Evolutionary conservation across 2,329 filamentous ascomycete genomes (phyloP), one percentile per base, ranked within the genome.

Genomic region (Ophiostoma pallidulum): DNA sequence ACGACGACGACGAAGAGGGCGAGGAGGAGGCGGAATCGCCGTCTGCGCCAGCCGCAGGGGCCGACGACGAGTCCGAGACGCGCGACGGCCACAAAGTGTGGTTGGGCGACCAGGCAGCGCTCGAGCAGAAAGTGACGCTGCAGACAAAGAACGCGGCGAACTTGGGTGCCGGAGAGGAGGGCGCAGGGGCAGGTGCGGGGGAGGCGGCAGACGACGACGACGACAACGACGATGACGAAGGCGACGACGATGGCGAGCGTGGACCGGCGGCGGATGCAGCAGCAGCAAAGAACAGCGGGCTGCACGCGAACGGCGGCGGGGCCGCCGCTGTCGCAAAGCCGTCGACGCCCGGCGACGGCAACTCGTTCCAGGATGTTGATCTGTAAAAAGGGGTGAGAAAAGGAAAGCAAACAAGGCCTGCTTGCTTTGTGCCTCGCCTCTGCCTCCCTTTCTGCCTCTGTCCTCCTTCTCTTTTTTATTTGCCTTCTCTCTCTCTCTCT

Each of bases 351-450:
- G 70, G 67, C 16, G 76, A 78, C 53, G 72, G 74, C 1, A 69
- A 70, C 5, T 77, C 76, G n/a, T 82, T 82, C 61, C 77, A 82
- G 56, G 76, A 82, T 55, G 77, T 82, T 40, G 75, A 74, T 51
- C 64, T 82, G 56, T 82, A 44, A 19, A 31, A 38, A 26, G 28
- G 28, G 9, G 19, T 9, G 22, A 13, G 22, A 26, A 19, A 26
- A 16, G 13, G 8, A 26, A 16, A 13, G 22, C 18, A 19, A 26
- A 16, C 9, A 5, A 26, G 3, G 3, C n/a, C 9, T 22, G 18
- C 12, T n/a, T 39, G 10, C 5, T 28, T 18, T 18, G 3, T 28
- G 4, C 35, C 12, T 24, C n/a, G 7, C 14, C 20, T 32, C 12
- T 26, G 10, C 4, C 8, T 36, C 22, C 16, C 8, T 7, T 24